These are phyloP conservation scores for Rhodomyrtus tomentosa DNA, from an alignment of 345 rosid genomes.

Conservation along the genomic window DNA sequence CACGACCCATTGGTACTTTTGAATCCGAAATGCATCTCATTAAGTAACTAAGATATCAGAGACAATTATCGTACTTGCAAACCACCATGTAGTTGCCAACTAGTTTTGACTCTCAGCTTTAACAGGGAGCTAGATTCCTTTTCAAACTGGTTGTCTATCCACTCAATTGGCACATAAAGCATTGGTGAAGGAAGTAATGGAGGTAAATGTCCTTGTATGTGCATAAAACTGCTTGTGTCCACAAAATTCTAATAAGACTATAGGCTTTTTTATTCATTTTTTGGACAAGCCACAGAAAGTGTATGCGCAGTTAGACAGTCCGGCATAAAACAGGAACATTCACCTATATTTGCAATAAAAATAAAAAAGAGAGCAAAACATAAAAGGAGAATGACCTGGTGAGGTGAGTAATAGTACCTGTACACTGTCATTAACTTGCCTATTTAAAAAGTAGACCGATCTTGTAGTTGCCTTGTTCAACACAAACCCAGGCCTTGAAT, in stretches of 20 bases:
- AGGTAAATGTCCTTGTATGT: background rate
- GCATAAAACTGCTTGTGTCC: background rate
- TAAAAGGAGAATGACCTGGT: background rate
- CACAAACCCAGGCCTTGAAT: constrained; percentile 90
- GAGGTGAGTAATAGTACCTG: constrained; percentile 35
- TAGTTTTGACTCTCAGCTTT: background rate
- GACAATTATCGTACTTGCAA: background rate
- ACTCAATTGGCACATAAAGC: background rate
- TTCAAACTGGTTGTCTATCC: background rate
- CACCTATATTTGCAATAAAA: background rate
- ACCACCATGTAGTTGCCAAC: background rate
- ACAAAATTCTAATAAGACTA: background rate
- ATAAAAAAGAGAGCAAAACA: background rate
- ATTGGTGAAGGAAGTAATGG: background rate
- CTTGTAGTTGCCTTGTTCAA: constrained; percentile 74
- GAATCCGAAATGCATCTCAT: background rate
- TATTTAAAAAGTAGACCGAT: constrained; percentile 54
- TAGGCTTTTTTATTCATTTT: background rate
- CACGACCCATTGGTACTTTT: background rate
- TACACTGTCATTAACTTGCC: constrained; percentile 85
- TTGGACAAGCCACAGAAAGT: background rate
- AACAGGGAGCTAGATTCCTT: background rate
- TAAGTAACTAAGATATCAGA: background rate
- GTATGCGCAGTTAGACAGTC: background rate
- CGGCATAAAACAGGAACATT: background rate